Base-by-base conservation (phyloP, 1,284 basidiomycete genomes). In the Veloporphyrellus conicus region DNA sequence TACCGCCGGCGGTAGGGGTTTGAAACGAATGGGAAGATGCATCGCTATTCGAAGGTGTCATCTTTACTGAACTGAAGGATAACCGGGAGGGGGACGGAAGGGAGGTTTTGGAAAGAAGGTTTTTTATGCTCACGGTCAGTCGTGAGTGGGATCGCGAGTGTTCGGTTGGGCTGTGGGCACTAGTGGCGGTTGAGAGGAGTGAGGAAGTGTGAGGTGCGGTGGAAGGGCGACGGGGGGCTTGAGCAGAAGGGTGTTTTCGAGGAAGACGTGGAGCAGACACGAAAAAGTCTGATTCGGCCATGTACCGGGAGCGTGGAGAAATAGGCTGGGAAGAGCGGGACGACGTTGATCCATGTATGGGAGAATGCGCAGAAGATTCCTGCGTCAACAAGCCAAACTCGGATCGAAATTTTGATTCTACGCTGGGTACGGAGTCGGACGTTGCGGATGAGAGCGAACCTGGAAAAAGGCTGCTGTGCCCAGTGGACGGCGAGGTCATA, bases 71-170 rank as follows among this genome's bases (percentile, higher is more conserved):
- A 10, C 52, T 52, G 22, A 62, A 32, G n/a, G 62, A 53, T 38
- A 58, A 42, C 0, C 60, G 60, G 2, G 64, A 50, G 16, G 62
- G 51, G 0, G 60, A 65, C 1, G 53, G 46, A 4, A 46, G 6
- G 0, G 37, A 16, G 6, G 63, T 50, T 37, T 52, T 63, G 3
- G 53, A 53, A 12, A 64, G 50, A 3, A 68, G 40, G 20, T 41
- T 65, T 51, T 64, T 64, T 3, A 68, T 60, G 37, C 50, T 61
- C n/a, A 54, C 27, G 3, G 60, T 39, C 10, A 66, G 25, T 16
- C 62, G 50, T n/a, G 60, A 62, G 16, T 52, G 46, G n/a, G 52
- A 47, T 14, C 50, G 51, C 3, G 44, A 36, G 9, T 52, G 41
- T 27, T 61, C 58, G 10, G 33, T 4, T 18, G 36, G 32, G 18